Percentiles rank a stretch among this genome's conserved stretches.
Conservation (phyloP, 176 grass and related monocot genomes). For the Stipa capillata region DNA sequence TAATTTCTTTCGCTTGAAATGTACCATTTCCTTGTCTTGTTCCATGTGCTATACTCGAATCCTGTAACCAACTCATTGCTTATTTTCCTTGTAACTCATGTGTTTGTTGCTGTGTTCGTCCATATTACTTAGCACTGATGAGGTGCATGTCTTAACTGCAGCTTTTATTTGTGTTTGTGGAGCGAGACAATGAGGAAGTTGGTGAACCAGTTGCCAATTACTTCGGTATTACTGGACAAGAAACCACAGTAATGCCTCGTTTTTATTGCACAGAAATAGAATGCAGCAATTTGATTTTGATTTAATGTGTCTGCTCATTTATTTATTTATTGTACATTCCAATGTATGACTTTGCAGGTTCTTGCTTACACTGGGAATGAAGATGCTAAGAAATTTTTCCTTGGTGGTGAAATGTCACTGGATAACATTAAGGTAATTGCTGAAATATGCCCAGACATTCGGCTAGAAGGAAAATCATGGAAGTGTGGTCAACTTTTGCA, state of each 20-base stretch:
- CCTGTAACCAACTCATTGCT: background rate
- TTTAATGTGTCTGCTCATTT: background rate
- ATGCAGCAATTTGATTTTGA: background rate
- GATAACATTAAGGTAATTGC: conserved; percentile 57
- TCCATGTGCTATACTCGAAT: background rate
- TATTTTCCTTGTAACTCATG: background rate
- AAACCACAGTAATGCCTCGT: conserved; percentile 48
- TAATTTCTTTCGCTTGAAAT: conserved; percentile 26
- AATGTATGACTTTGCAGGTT: conserved; percentile 41
- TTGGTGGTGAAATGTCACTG: conserved; percentile 56
- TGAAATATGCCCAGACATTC: background rate
- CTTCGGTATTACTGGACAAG: conserved; percentile 72
- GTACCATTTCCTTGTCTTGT: background rate
- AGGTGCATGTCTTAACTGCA: conserved; percentile 18
- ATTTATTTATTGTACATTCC: background rate
- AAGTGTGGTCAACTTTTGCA: background rate
- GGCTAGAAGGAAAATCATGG: background rate
- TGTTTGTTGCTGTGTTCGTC: background rate
- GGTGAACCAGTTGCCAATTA: conserved; percentile 86
- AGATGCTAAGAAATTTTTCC: conserved; percentile 71
- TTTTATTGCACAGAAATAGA: background rate
- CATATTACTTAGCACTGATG: background rate
- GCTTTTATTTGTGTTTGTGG: conserved; percentile 93
- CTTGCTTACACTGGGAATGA: conserved; percentile 94
- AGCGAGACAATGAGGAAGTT: conserved; percentile 69